Evolutionary conservation across 202 grass and related monocot species (phyloP).

Genomic region (Zoysia matrella): DNA sequence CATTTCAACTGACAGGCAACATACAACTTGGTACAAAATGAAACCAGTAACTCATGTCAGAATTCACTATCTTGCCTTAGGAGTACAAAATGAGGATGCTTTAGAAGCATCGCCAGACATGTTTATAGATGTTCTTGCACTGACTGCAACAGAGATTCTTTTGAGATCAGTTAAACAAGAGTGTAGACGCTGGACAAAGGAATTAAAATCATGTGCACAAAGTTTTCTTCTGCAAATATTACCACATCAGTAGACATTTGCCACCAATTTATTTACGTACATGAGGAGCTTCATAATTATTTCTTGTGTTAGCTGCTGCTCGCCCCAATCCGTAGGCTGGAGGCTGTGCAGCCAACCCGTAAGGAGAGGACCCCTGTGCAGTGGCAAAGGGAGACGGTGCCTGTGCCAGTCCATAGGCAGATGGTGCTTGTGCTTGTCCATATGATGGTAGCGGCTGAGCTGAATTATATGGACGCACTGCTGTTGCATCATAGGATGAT

Average conservation of each 20-base stretch:
- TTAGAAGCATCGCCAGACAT: constrained; percentile 19
- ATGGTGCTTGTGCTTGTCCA: constrained; percentile 51
- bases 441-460: constrained; percentile 49
- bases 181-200: neutral
- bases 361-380: constrained; percentile 55
- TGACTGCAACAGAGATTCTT: constrained; percentile 8
- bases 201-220: constrained; percentile 18
- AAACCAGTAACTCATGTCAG: constrained; percentile 7
- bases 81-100: constrained; percentile 1
- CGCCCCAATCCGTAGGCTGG: constrained; percentile 55
- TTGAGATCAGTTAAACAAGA: constrained; percentile 20
- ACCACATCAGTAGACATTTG: constrained; percentile 14
- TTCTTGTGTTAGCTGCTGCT: constrained; percentile 43
- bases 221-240: constrained; percentile 32
- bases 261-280: constrained; percentile 45
- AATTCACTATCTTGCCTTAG: constrained; percentile 27
- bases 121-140: neutral
- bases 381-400: constrained; percentile 35
- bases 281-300: constrained; percentile 54
- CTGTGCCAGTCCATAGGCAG: constrained; percentile 54
- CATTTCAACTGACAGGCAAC: constrained; percentile 16
- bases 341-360: constrained; percentile 47
- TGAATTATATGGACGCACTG: constrained; percentile 37
- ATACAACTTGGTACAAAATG: neutral
- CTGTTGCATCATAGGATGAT: constrained; percentile 36